phyloP scores from a whole-genome alignment of 345 rosid species.

The Moricandia moricandioides region DNA sequence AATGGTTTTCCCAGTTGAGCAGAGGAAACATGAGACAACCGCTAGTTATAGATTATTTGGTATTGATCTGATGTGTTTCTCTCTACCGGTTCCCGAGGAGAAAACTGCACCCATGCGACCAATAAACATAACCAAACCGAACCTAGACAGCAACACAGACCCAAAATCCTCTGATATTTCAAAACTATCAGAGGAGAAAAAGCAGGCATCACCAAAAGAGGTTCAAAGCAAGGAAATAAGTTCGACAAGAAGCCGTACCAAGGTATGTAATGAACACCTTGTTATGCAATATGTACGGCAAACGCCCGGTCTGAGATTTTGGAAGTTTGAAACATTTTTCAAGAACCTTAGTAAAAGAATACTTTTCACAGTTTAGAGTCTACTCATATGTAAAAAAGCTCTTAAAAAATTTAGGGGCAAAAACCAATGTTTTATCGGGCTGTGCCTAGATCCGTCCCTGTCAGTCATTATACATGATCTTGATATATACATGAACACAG shows the following conservation, averaged over 20 bases:
- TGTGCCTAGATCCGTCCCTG: too few species aligned
- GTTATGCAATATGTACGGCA: neutral
- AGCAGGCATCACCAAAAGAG: conserved; percentile 56
- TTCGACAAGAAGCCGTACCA: conserved; percentile 56
- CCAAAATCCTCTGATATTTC: conserved; percentile 47
- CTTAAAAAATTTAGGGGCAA: too few species aligned
- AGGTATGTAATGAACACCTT: conserved; percentile 47
- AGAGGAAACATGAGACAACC: conserved; percentile 50
- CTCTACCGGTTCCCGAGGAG: conserved; percentile 36
- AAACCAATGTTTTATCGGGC: too few species aligned
- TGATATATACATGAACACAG: conserved; percentile 40
- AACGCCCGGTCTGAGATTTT: too few species aligned
- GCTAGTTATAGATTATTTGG: conserved; percentile 69
- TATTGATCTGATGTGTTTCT: conserved; percentile 58
- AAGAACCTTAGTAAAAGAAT: too few species aligned
- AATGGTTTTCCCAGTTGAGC: conserved; percentile 42
- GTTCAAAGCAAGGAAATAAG: conserved; percentile 56
- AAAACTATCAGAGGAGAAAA: conserved; percentile 52
- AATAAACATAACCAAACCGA: conserved; percentile 33
- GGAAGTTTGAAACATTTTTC: too few species aligned
- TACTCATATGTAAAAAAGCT: too few species aligned
- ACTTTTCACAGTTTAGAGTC: too few species aligned
- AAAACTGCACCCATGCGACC: conserved; percentile 41
- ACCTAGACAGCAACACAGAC: conserved; percentile 51
- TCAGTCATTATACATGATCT: neutral